Evolutionary conservation across 1,284 basidiomycete species (phyloP), one percentile per base, ranked within the genome.

Genomic region (Vanrija pseudolonga): DNA sequence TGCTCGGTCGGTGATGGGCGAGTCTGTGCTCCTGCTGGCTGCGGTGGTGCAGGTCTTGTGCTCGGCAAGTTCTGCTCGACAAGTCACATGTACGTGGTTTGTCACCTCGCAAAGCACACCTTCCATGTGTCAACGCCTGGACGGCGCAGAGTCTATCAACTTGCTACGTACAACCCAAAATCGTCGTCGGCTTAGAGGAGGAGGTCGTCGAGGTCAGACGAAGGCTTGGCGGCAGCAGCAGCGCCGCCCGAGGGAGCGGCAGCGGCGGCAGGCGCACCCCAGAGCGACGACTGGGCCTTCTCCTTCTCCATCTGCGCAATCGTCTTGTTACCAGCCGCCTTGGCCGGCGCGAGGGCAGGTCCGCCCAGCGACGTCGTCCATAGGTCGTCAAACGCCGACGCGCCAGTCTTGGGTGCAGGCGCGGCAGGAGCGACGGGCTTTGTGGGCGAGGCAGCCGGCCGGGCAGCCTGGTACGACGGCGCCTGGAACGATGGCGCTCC

Each of bases 251-350:
- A 14, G 11, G 40, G 32, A 6, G 51, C 3, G 6, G 54, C 23
- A 23, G 51, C 45, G 9, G 61, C 45, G 9, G 61, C 36, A 0
- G 56, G 20, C 38, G 65, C 46, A 18, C 77, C 77, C 91, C 91
- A 94, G 36, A 94, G 82, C 17, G 82, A 83, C 36, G 85, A 84
- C 68, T 82, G 82, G 4, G 85, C 82, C 78, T 91, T 90, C 78
- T 94, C 90, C 77, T 84, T 86, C 76, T 90, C 87, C 65, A 94
- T 71, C 68, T 91, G 90, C 71, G 87, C 87, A 63, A 93, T 93
- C 43, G 85, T 89, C 80, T 91, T 93, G 23, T 55, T 56, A 17
- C 56, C 60, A 14, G 53, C 57, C 0, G 69, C 65, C 6, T 56
- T 28, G 7, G 71, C 61, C 15, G 70, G 32, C 50, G 63, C 72